phyloP scores from a whole-genome alignment of 768 basidiomycete genomes.

The Sutorius australiensis region DNA sequence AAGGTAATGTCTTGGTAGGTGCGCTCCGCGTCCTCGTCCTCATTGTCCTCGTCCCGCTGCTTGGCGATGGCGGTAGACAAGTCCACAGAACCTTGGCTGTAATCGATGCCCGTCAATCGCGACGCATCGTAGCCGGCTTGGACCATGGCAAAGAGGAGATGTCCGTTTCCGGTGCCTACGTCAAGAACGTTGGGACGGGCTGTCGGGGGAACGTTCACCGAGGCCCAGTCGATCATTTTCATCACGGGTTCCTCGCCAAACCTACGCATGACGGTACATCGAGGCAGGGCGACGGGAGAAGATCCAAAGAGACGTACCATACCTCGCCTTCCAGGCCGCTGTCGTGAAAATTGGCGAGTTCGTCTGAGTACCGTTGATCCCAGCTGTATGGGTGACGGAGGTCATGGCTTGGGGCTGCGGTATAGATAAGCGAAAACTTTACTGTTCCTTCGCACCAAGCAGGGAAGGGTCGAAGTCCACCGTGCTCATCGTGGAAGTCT shows the following conservation, averaged over 20 bases:
- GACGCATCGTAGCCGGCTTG: constrained; percentile 60
- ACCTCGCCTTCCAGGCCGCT: constrained; percentile 83
- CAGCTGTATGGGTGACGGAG: constrained; percentile 45
- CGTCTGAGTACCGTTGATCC: constrained; percentile 71
- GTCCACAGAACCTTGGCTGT: constrained; percentile 66
- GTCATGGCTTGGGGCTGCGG: not conserved
- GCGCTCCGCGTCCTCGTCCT: not conserved
- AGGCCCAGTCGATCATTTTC: constrained; percentile 77
- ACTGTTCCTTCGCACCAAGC: constrained; percentile 81
- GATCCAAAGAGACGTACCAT: constrained; percentile 46
- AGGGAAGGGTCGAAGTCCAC: constrained; percentile 62
- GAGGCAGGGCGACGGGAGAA: not conserved
- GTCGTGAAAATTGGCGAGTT: constrained; percentile 69
- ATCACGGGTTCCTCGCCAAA: constrained; percentile 73
- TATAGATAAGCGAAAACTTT: constrained; percentile 25
- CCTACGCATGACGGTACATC: constrained; percentile 40
- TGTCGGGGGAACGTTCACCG: constrained; percentile 49
- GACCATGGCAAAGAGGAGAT: constrained; percentile 64
- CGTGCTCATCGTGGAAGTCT: constrained; percentile 28
- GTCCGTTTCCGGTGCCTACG: constrained; percentile 79
- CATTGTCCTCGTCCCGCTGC: constrained; percentile 27
- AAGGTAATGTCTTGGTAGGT: constrained; percentile 41
- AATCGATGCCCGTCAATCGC: constrained; percentile 66
- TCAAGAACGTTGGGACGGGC: constrained; percentile 58
- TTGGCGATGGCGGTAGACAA: constrained; percentile 57